A percentile compares a stretch with the other conserved stretches of the same genome.
These are phyloP conservation scores for Pontederia paniculata DNA, from an alignment of 176 grass and related monocot species.

Conservation along the genomic window DNA sequence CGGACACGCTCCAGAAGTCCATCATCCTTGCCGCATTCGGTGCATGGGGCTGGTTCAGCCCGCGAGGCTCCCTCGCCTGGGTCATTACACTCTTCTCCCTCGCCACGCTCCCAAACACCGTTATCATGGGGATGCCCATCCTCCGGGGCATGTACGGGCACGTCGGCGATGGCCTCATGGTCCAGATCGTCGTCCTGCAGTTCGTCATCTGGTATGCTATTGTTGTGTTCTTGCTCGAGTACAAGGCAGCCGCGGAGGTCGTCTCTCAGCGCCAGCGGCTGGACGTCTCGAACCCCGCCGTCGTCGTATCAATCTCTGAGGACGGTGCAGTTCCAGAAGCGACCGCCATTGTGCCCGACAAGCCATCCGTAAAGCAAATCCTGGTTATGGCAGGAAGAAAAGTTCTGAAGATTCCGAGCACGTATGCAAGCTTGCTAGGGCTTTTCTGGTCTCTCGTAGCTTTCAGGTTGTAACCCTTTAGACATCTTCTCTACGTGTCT, in stretches of 20 bases:
- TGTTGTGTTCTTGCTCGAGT: constrained; percentile 92
- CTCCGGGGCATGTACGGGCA: constrained; percentile 92
- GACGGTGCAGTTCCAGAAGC: constrained; percentile 10
- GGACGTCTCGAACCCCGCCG: constrained; percentile 68
- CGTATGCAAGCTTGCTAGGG: neutral
- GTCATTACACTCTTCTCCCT: constrained; percentile 94
- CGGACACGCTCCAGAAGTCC: constrained; percentile 90
- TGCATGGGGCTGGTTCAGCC: constrained; percentile 48
- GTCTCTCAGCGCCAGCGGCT: constrained; percentile 39
- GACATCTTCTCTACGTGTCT: neutral
- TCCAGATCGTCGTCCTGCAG: constrained; percentile 87
- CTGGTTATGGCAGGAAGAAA: neutral
- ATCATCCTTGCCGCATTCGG: constrained; percentile 65
- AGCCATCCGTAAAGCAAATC: neutral
- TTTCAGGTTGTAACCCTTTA: neutral
- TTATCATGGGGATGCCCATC: constrained; percentile 87
- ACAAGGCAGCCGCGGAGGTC: constrained; percentile 65
- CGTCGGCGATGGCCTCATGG: constrained; percentile 63
- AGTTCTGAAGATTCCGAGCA: neutral
- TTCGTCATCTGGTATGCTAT: constrained; percentile 98
- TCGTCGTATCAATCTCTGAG: constrained; percentile 57
- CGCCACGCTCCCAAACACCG: constrained; percentile 81
- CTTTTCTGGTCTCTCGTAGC: neutral
- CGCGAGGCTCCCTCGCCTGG: constrained; percentile 67
- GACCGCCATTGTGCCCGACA: neutral